A percentile compares a stretch with the other conserved stretches of the same genome.
phyloP scores from a whole-genome alignment of 345 rosid genomes.

The Heritiera littoralis region DNA sequence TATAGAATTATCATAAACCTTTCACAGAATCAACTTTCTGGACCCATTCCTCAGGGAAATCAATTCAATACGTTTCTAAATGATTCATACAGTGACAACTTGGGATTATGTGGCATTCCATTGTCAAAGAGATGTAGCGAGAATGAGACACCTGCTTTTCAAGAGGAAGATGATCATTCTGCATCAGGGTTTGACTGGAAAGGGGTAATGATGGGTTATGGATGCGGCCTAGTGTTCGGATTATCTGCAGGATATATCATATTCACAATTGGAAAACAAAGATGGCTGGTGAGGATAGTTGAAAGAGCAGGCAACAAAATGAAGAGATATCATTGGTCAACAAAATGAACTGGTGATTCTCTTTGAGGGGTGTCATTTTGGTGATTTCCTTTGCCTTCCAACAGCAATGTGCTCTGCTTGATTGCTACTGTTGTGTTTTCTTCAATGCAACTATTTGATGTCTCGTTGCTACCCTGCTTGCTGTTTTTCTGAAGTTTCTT shows the following conservation, averaged over 20 bases:
- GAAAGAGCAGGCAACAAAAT: not conserved
- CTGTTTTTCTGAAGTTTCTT: no score
- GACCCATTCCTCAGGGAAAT: conserved; percentile 22
- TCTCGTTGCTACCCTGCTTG: no score
- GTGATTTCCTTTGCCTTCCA: no score
- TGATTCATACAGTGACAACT: not conserved
- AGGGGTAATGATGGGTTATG: not conserved
- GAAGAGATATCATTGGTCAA: no score
- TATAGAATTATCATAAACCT: no score
- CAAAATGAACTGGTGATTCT: no score
- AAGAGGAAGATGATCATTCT: not conserved
- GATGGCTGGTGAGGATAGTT: not conserved
- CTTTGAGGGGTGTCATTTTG: no score
- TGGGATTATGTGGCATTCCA: not conserved
- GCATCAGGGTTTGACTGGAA: not conserved
- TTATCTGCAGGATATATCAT: conserved; percentile 3
- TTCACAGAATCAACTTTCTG: conserved; percentile 19
- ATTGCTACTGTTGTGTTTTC: no score
- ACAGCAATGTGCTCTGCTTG: no score
- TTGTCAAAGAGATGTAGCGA: not conserved
- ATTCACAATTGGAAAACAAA: not conserved
- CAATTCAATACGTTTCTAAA: not conserved
- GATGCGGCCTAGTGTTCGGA: not conserved
- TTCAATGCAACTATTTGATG: no score
- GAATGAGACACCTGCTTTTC: not conserved